Evolutionary conservation across 148 eudicot genomes (phyloP), one percentile per base, ranked within the genome.

Genomic region (Pharnaceum exiguum): DNA sequence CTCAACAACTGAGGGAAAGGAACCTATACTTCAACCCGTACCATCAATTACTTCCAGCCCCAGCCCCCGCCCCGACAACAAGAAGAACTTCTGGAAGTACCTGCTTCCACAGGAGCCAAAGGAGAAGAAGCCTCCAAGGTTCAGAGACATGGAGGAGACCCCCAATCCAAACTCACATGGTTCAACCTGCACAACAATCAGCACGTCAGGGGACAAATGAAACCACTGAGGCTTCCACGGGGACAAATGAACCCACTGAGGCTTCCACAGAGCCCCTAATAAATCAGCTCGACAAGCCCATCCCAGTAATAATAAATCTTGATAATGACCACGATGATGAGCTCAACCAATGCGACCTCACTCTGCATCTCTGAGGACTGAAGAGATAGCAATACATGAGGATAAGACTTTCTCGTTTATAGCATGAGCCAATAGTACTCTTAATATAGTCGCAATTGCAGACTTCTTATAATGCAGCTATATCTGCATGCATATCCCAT

Each of bases 1-100:
- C 55, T 45, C 62, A 32, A 11, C 73, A 69, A 38, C 62, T 69
- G 44, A 60, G 73, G 47, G 67, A 60, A 60, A 69, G 73, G 36
- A 69, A 69, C 38, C 67, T 69, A 5, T 28, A 45, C 54, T 61
- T 60, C 42, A 69, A 55, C 27, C 73, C 67, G 28, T 69, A 26
- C 55, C 56, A 22, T 29, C 55, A 54, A 54, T 10, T 69, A 37
- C 62, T 69, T 12, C 73, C 43, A 29, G 19, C 47, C 39, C 40
- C 53, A 37, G 44, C 48, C 39, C 40, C 53, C 28, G 44, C 48
- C 37, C 48, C 15, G 31, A 27, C 65, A 17, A 7, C 37, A 4
- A 24, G 29, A 22, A 17, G 46, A 19, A 15, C 55, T 45, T 38
- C 60, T 33, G 29, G 56, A 61, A 54, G 31, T 28, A 38, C 37